Base-by-base conservation (phyloP, 2,329 filamentous ascomycete genomes). In the Seiridium cupressi region DNA sequence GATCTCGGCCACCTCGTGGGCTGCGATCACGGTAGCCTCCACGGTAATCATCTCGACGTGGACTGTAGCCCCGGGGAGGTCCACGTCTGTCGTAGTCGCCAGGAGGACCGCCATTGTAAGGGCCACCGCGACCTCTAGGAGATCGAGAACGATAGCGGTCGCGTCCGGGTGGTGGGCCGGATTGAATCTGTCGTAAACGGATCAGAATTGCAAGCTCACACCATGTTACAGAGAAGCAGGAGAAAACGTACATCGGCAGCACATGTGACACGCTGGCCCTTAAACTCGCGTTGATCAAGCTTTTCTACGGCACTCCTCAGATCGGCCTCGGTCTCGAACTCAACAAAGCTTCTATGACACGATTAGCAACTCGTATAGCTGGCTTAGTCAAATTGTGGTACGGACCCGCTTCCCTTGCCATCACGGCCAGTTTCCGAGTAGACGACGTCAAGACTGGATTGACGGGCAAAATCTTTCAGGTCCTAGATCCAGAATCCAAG, bases 381-480 rank as follows among this genome's bases (percentile, higher is more conserved):
- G 11, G 46, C 31, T 9, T 34, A 51, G 5, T 26, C 11, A 26
- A 26, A 26, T 31, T 5, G 35, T 4, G 44, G 34, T 31, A 82
- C 90, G 78, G 78, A 97, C 93, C 94, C 94, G 86, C 91, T 92
- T 66, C 93, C 92, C 75, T 96, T 92, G 67, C 90, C 90, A 74
- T 96, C 93, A 71, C 94, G 93, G 70, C 89, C 90, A 62, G 96
- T 96, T 80, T 99, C 95, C 66, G 93, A 97, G 77, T 97, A 99
- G 72, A 99, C 95, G 66, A 99, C 95, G 76, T 98, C 95, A 77
- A 97, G 86, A 77, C 93, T 93, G 76, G 94, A 96, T 77, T 96
- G 92, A 74, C 95, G 93, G 64, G 95, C 95, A 79, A 99, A 99
- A 77, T 99, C 95, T 91, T 99, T 99, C 58, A 99, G 88, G 79